Conservation (phyloP, 2,329 filamentous ascomycete species). For the Orbilia brochopaga region DNA sequence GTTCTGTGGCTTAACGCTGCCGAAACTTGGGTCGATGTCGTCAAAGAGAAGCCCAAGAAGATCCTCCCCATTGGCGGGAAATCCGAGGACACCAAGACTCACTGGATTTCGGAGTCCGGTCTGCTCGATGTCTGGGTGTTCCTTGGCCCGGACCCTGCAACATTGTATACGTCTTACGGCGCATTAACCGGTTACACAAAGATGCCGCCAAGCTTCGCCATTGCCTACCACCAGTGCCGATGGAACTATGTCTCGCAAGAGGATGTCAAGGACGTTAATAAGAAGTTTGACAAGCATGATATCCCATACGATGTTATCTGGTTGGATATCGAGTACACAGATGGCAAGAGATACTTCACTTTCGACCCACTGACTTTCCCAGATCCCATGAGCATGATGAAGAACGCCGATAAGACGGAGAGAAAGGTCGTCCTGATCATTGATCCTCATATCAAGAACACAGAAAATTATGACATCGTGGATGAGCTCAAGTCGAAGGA, state of each 20-base stretch:
- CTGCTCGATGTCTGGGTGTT: constrained; percentile 93
- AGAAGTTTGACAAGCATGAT: constrained; percentile 91
- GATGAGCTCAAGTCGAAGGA: constrained; percentile 83
- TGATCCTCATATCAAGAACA: constrained; percentile 96
- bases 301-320: constrained; percentile 99
- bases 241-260: constrained; percentile 99
- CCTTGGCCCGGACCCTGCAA: constrained; percentile 82
- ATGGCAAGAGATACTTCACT: constrained; percentile 97
- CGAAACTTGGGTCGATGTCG: constrained; percentile 96
- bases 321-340: constrained; percentile 97
- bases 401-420: constrained; percentile 82
- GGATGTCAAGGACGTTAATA: constrained; percentile 94
- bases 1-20: constrained; percentile 98
- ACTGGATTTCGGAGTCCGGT: constrained; percentile 95
- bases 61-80: constrained; percentile 76
- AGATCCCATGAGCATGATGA: constrained; percentile 83
- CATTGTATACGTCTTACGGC: constrained; percentile 80
- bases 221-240: constrained; percentile 95
- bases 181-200: constrained; percentile 91
- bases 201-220: constrained; percentile 87
- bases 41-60: constrained; percentile 74
- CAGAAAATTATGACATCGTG: constrained; percentile 73
- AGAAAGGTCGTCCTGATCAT: constrained; percentile 76
- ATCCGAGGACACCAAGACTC: constrained; percentile 77
- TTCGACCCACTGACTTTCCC: constrained; percentile 90